These are phyloP conservation scores for Vararia minispora DNA, from an alignment of 768 basidiomycete genomes.

Conservation along the genomic window DNA sequence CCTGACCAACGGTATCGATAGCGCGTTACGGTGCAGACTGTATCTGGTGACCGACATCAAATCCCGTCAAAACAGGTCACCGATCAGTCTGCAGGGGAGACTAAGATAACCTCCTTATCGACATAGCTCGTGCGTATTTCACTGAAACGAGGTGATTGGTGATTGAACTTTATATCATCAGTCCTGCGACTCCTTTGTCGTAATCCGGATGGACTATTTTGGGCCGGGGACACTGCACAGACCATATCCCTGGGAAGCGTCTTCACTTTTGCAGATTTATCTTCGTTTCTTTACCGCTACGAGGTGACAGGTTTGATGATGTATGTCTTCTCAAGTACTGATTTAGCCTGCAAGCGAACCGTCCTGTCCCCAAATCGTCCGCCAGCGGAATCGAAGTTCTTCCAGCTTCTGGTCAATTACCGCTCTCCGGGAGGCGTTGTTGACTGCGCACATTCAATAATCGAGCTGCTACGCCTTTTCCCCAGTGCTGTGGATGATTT, in stretches of 20 bases:
- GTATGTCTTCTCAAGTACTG: neutral
- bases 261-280: constrained; percentile 60
- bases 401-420: constrained; percentile 24
- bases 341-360: neutral
- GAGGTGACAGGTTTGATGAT: constrained; percentile 29
- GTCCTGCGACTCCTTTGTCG: constrained; percentile 49
- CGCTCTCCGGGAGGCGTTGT: constrained; percentile 26
- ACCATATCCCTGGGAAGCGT: constrained; percentile 62
- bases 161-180: constrained; percentile 15
- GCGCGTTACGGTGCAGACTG: no score
- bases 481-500: constrained; percentile 24
- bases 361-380: neutral
- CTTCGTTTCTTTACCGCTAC: constrained; percentile 47
- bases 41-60: no score
- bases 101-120: constrained; percentile 54
- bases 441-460: constrained; percentile 21
- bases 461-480: constrained; percentile 20
- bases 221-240: constrained; percentile 73
- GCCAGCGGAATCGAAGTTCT: constrained; percentile 14
- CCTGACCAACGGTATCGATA: no score
- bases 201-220: constrained; percentile 61
- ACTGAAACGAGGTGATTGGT: neutral
- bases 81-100: no score
- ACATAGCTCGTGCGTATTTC: constrained; percentile 36
- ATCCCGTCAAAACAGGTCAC: no score